Conservation (phyloP, 768 basidiomycete species). For the Mycena capillaripes region DNA sequence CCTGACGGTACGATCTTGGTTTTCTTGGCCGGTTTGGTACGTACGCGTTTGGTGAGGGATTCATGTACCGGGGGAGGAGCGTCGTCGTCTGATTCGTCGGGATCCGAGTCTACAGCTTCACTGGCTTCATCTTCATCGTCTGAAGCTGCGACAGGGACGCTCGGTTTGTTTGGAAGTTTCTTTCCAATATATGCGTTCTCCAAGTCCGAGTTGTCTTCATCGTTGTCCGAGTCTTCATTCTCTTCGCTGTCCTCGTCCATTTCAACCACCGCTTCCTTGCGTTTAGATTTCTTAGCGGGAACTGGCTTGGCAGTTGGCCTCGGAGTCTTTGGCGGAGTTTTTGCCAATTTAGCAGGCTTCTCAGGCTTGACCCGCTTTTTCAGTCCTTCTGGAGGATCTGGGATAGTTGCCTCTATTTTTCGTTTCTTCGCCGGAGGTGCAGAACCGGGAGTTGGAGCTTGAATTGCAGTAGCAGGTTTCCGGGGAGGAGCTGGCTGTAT, state of each 20-base stretch:
- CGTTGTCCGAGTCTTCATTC: conserved; percentile 37
- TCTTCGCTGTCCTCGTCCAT: conserved; percentile 33
- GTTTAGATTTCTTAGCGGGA: conserved; percentile 22
- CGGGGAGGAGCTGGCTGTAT: conserved; percentile 35
- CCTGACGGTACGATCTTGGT: conserved; percentile 70
- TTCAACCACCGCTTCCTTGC: conserved; percentile 25
- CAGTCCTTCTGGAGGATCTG: conserved; percentile 26
- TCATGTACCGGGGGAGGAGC: conserved; percentile 73
- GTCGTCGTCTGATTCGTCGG: conserved; percentile 48
- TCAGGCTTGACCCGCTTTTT: conserved; percentile 25
- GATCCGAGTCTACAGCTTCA: conserved; percentile 47
- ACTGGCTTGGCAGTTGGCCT: conserved; percentile 34
- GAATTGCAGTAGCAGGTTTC: conserved; percentile 33
- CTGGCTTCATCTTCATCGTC: conserved; percentile 28
- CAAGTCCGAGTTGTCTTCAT: conserved; percentile 46
- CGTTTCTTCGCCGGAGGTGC: conserved; percentile 47
- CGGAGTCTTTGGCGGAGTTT: background rate
- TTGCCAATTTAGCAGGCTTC: conserved; percentile 16
- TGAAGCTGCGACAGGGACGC: background rate
- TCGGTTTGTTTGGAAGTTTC: conserved; percentile 8
- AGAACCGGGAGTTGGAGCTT: conserved; percentile 19
- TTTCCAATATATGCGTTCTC: conserved; percentile 48
- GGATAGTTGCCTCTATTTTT: conserved; percentile 44
- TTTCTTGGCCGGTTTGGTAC: conserved; percentile 51
- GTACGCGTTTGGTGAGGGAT: conserved; percentile 51